Evolutionary conservation across 2,329 filamentous ascomycete species (phyloP).

Genomic region (Sporothrix mexicana): DNA sequence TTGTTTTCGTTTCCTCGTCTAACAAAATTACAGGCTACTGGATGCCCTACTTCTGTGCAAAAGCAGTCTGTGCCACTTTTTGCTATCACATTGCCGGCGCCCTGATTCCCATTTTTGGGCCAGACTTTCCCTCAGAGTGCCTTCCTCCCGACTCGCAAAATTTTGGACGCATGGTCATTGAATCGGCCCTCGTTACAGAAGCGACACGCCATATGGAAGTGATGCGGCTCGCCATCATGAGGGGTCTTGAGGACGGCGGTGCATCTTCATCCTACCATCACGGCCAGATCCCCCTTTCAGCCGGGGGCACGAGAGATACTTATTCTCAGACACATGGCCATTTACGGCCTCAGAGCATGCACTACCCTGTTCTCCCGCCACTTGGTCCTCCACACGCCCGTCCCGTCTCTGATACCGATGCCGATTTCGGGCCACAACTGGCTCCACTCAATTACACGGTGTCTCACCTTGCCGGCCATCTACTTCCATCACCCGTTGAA

Average conservation of each 20-base stretch:
- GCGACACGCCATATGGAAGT: conserved; percentile 57
- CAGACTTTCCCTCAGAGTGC: conserved; percentile 77
- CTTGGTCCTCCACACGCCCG: not conserved
- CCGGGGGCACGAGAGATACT: not conserved
- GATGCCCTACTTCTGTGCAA: conserved; percentile 90
- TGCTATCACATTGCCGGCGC: conserved; percentile 84
- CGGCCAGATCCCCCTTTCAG: not conserved
- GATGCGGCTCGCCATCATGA: conserved; percentile 45
- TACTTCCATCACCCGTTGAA: conserved; percentile 28
- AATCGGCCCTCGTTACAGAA: conserved; percentile 57
- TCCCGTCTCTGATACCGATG: not conserved
- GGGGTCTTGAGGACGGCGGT: not conserved
- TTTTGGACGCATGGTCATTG: conserved; percentile 72
- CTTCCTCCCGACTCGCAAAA: conserved; percentile 65
- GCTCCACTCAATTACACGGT: conserved; percentile 14
- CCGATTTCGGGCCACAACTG: not conserved
- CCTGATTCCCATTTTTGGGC: conserved; percentile 88
- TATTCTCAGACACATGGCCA: not conserved
- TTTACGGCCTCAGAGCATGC: not conserved
- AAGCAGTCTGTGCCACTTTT: conserved; percentile 86
- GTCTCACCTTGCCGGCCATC: not conserved
- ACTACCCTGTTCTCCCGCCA: not conserved
- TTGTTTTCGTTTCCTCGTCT: not conserved
- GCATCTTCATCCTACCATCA: conserved; percentile 6
- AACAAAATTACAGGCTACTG: conserved; percentile 74